A percentile compares a stretch with the other conserved stretches of the same genome.
These are phyloP conservation scores for Hypsizygus marmoreus DNA, from an alignment of 768 basidiomycete genomes.

Conservation along the genomic window DNA sequence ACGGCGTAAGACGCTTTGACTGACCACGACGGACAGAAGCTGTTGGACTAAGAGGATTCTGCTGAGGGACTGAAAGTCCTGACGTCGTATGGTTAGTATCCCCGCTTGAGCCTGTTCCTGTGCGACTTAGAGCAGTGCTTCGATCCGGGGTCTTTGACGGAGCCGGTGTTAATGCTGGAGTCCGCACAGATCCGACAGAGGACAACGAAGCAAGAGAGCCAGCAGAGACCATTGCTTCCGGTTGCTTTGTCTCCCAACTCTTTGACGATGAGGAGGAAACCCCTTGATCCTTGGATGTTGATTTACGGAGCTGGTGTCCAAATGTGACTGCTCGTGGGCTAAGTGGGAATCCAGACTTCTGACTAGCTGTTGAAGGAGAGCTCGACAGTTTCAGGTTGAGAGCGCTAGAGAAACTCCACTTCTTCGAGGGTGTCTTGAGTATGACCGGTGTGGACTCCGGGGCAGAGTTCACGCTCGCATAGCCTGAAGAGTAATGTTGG, in stretches of 20 bases:
- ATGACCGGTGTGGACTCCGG: constrained; percentile 48
- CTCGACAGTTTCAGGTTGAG: constrained; percentile 73
- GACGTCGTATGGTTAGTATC: constrained; percentile 66
- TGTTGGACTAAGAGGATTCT: constrained; percentile 71
- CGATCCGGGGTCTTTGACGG: constrained; percentile 69
- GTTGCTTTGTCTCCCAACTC: constrained; percentile 69
- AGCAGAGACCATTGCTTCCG: constrained; percentile 78
- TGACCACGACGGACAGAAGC: constrained; percentile 68
- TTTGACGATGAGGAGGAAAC: constrained; percentile 45
- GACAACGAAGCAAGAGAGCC: constrained; percentile 75
- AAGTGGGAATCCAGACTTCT: constrained; percentile 58
- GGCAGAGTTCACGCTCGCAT: constrained; percentile 36
- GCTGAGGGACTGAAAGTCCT: constrained; percentile 52
- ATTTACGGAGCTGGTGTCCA: constrained; percentile 68
- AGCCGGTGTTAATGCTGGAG: constrained; percentile 43
- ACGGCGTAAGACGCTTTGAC: constrained; percentile 85
- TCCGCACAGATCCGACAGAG: constrained; percentile 66
- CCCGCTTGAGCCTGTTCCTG: constrained; percentile 76
- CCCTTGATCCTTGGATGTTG: constrained; percentile 65
- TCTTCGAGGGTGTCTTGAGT: constrained; percentile 87
- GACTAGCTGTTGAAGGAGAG: constrained; percentile 61
- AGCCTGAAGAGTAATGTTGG: constrained; percentile 38
- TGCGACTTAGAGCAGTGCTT: constrained; percentile 55
- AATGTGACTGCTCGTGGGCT: constrained; percentile 72
- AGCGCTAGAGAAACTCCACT: constrained; percentile 93